Evolutionary conservation across 1,139 yeast species (phyloP), one percentile per base, ranked within the genome.

Genomic region (Suhomyces anneliseae): DNA sequence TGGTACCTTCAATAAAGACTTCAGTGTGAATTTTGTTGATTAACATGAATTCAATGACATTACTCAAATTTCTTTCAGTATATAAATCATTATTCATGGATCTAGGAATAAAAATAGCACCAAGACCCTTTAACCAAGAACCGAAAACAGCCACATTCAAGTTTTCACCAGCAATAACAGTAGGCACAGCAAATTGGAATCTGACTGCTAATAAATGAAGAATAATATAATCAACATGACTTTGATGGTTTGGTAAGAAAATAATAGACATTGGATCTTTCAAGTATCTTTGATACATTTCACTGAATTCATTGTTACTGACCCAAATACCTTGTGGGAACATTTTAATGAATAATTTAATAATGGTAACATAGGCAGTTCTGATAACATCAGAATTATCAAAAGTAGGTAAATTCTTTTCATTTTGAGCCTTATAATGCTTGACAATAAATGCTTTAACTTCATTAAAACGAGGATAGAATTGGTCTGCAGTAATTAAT

Each of bases 111-210:
- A 73, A 76, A 33, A 76, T 69, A 14, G 79, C 81, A 4, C 81
- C 81, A 53, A 76, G 64, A 36, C 66, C 65, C 50, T 72, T 71
- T 54, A 76, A 61, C 42, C 73, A 62, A 4, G 68, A 66, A 1
- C 87, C 87, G 46, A 83, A 72, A 10, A 83, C 67, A 1, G 87
- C 82, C 45, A 83, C 83, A 57, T 83, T 83, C 59, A 83, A 74
- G 61, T 83, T 83, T 48, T 83, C 87, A 7, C 89, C 89, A 1
- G 89, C 88, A 44, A 83, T 80, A 4, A 83, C 87, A 4, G 79
- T 66, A 1, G 89, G 89, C 10, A 76, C 64, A 9, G 85, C 72
- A 51, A 83, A 65, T 37, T 82, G 83, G 54, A 83, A 73, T 37
- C 87, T 65, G 54, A 81, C 75, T 48, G 83, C 72, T 40, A 82